Evolutionary conservation across 1,139 yeast genomes (phyloP).

Genomic region (Candida sanyaensis): DNA sequence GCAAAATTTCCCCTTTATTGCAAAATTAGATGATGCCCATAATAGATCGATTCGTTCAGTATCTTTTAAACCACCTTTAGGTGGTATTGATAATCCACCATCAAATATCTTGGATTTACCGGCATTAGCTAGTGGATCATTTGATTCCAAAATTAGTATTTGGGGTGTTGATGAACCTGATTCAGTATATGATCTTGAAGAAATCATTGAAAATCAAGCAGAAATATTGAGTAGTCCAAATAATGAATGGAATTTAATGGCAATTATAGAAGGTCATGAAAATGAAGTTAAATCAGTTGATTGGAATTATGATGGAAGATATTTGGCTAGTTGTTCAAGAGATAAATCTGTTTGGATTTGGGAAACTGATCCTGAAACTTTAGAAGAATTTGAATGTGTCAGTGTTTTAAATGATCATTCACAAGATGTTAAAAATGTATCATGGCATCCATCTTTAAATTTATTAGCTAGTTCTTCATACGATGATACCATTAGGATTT

Average conservation of each 20-base stretch:
- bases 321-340: constrained; percentile 88
- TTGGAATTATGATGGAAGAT: constrained; percentile 81
- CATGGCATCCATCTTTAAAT: constrained; percentile 77
- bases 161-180: constrained; percentile 77
- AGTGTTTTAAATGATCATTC: constrained; percentile 92
- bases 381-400: constrained; percentile 95
- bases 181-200: constrained; percentile 33
- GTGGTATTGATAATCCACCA: constrained; percentile 28
- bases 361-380: constrained; percentile 89
- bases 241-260: constrained; percentile 85
- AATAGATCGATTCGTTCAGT: constrained; percentile 81
- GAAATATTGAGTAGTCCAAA: constrained; percentile 34
- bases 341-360: constrained; percentile 98
- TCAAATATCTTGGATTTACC: constrained; percentile 56
- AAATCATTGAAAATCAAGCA: constrained; percentile 27
- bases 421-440: constrained; percentile 89
- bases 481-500: constrained; percentile 84
- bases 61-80: constrained; percentile 77
- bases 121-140: constrained; percentile 86
- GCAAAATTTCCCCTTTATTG: constrained; percentile 47
- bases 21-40: constrained; percentile 78
- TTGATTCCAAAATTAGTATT: constrained; percentile 89
- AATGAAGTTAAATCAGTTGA: constrained; percentile 89
- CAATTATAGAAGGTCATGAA: constrained; percentile 96
- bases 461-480: constrained; percentile 85